Evolutionary conservation across 2,329 filamentous ascomycete genomes (phyloP), one percentile per base, ranked within the genome.

Genomic region (Microascus cirrosus): DNA sequence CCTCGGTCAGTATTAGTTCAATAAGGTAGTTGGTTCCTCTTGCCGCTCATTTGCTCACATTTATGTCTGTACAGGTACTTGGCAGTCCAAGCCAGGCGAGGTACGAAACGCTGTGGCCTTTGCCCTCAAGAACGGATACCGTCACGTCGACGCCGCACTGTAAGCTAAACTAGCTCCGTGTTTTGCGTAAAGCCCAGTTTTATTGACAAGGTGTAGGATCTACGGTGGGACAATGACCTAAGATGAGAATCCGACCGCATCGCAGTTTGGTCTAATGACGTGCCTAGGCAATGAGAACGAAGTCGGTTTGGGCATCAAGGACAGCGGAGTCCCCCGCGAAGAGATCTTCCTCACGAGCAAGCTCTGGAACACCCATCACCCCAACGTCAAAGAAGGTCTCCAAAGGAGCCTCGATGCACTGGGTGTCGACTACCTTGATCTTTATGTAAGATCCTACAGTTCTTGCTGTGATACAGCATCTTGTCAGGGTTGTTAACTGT

Each of bases 291-390:
- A 93, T 72, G 89, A 89, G 70, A 73, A 74, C 55, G 84, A 86
- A 66, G 84, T 89, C 20, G 85, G 85, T 60, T 71, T 77, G 58
- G 86, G 84, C 56, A 85, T 89, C 68, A 77, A 76, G 62, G 80
- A 80, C 54, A 81, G 81, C 2, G 84, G 83, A 28, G 79, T 89
- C 1, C 78, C 84, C n/a, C 79, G 85, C 24, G 74, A 79, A 58
- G 73, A 87, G 65, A 81, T 88, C 68, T 89, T 82, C 79, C 70
- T 89, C 59, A 93, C 89, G 55, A 90, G 87, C 65, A 95, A 94
- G 79, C 81, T 93, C 56, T 83, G 89, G 77, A 91, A 92, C 78
- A 80, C 85, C 55, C 87, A 85, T 80, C 87, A 91, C 73, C 83
- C 86, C 73, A 78, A 81, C 61, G 85, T 85, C 35, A 72, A 77